Evolutionary conservation across 176 grass and related monocot species (phyloP), one percentile per base, ranked within the genome.

Genomic region (Thinopyrum elongatum): DNA sequence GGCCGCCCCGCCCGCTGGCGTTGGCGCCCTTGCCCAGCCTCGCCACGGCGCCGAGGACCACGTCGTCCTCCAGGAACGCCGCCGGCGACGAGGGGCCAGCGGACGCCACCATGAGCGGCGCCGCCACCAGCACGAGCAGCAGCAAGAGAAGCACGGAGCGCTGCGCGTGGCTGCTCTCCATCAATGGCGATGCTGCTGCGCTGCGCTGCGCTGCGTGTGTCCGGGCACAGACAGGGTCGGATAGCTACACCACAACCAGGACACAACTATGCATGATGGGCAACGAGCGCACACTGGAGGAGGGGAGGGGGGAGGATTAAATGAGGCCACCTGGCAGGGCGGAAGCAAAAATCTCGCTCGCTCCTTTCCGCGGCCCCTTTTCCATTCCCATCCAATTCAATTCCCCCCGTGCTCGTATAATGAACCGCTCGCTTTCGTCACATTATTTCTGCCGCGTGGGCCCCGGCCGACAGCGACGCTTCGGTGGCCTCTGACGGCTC

Each of bases 61-160:
- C 1, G 70, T 77, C 81, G 14, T 85, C 82, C 86, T 85, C 77
- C 82, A 85, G 2, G 78, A 85, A 91, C 79, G 65, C 11, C 61
- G 77, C 0, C 70, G 19, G 19, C 53, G 62, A 27, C 84, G 72
- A 30, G 61, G 5, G 15, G 15, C 47, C 22, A 10, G 67, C 21
- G 5, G 35, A 39, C 19, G 57, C 15, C 46, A 65, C 7, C 2
- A 67, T 0, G 28, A 22, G 1, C 63, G 42, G 39, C 35, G 33
- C 51, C 51, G 1, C 16, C 17, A 17, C 2, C 30, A 34, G 3
- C 33, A 3, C 31, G 33, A 30, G 8, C 25, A 67, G 10, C 10
- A 60, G 25, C 3, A 83, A 46, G 10, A 80, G 11, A 10, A 86
- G 22, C n/a, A 73, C 36, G 31, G 38, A 19, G 57, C 21, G 33